Percentiles rank a stretch among this genome's conserved stretches.
These are phyloP conservation scores for Biscogniauxia sp. DNA, from an alignment of 2,329 filamentous ascomycete species.

Conservation along the genomic window DNA sequence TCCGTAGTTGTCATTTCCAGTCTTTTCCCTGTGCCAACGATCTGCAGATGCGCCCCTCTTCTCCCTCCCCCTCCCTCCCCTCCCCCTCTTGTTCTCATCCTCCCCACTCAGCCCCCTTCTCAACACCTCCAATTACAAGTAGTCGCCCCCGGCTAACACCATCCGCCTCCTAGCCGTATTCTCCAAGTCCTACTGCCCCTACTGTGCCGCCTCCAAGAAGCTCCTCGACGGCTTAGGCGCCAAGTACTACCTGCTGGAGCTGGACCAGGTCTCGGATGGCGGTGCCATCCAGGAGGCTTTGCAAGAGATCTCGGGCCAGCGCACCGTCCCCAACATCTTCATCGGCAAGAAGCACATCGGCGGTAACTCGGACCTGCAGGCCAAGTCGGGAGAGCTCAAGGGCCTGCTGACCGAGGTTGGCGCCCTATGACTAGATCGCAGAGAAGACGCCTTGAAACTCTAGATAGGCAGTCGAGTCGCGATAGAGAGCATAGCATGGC, in stretches of 20 bases:
- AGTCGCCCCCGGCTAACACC: constrained; percentile 9
- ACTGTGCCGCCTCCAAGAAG: constrained; percentile 78
- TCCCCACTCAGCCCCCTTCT: background rate
- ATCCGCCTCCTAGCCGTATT: constrained; percentile 68
- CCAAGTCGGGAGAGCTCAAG: constrained; percentile 63
- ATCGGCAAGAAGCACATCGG: constrained; percentile 90
- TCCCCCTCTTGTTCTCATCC: background rate
- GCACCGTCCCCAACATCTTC: constrained; percentile 93
- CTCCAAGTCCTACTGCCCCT: constrained; percentile 95
- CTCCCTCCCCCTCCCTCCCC: background rate
- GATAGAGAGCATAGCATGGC: background rate
- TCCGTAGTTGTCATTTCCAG: constrained; percentile 18
- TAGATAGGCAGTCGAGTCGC: background rate
- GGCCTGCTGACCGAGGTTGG: constrained; percentile 61
- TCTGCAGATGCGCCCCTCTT: background rate
- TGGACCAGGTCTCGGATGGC: constrained; percentile 84
- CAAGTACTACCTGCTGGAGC: constrained; percentile 73
- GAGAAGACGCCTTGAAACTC: constrained; percentile 6
- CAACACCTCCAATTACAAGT: background rate
- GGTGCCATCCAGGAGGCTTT: constrained; percentile 80
- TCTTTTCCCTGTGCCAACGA: background rate
- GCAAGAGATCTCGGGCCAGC: constrained; percentile 74
- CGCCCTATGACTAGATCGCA: constrained; percentile 50
- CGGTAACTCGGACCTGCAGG: constrained; percentile 87
- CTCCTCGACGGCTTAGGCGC: constrained; percentile 68